Evolutionary conservation across 495 filamentous ascomycete species (phyloP).

Genomic region (Annulohypoxylon bovei): DNA sequence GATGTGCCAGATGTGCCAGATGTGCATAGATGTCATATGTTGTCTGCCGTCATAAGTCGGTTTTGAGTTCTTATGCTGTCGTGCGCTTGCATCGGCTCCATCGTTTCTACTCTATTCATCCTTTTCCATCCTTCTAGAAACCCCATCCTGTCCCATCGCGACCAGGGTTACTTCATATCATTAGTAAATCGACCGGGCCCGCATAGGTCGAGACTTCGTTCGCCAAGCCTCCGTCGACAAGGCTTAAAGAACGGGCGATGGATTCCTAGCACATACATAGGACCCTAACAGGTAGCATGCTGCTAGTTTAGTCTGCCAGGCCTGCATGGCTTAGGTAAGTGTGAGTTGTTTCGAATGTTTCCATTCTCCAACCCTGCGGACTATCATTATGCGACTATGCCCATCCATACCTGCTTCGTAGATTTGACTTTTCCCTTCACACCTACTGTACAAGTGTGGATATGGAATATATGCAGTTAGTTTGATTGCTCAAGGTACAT

Average conservation of each 20-base stretch:
- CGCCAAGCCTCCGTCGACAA: constrained; percentile 17
- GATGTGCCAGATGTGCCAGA: too few species aligned
- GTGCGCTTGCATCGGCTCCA: constrained; percentile 18
- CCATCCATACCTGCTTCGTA: background rate
- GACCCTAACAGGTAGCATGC: background rate
- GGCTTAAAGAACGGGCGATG: constrained; percentile 14
- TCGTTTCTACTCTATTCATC: constrained; percentile 6
- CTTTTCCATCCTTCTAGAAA: constrained; percentile 29
- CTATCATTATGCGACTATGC: constrained; percentile 12
- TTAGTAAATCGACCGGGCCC: constrained; percentile 7
- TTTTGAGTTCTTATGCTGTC: constrained; percentile 32
- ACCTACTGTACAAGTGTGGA: background rate
- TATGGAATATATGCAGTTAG: background rate
- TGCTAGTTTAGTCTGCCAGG: background rate
- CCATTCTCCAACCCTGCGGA: constrained; percentile 1
- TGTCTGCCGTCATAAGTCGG: constrained; percentile 7
- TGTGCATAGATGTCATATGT: background rate
- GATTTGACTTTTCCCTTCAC: background rate
- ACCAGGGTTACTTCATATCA: constrained; percentile 14
- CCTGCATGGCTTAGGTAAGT: background rate
- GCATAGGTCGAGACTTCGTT: constrained; percentile 4
- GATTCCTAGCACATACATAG: constrained; percentile 12
- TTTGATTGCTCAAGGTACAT: background rate
- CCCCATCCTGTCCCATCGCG: constrained; percentile 11
- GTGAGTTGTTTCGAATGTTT: background rate